Conservation (phyloP, 2,329 filamentous ascomycete genomes). For the Seiridium cupressi region DNA sequence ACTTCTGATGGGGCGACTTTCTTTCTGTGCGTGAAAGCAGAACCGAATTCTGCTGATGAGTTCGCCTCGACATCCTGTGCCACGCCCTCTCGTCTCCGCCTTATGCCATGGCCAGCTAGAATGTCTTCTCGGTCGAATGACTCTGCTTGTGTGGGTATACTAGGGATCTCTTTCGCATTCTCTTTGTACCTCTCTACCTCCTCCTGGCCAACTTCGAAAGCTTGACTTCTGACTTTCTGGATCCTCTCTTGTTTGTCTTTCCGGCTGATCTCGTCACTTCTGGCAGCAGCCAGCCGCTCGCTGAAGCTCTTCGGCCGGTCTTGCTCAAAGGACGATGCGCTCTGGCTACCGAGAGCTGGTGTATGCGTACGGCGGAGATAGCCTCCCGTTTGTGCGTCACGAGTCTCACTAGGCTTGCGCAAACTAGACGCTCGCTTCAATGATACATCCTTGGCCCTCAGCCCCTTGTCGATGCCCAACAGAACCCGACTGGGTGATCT, state of each 20-base stretch:
- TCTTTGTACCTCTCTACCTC: slow-evolving; percentile 61
- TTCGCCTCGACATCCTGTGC: slow-evolving; percentile 16
- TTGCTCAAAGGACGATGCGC: slow-evolving; percentile 20
- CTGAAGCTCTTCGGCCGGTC: slow-evolving; percentile 66
- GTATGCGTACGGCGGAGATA: slow-evolving; percentile 46
- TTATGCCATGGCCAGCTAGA: slow-evolving; percentile 33
- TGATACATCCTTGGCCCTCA: slow-evolving; percentile 78
- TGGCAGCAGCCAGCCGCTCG: slow-evolving; percentile 76
- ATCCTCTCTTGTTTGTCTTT: slow-evolving; percentile 52
- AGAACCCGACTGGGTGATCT: slow-evolving; percentile 77
- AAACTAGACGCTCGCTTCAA: slow-evolving; percentile 68
- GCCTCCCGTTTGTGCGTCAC: slow-evolving; percentile 26
- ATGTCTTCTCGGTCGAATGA: slow-evolving; percentile 66
- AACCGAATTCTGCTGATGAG: slow-evolving; percentile 10
- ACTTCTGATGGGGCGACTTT: slow-evolving; percentile 31
- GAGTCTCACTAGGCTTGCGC: slow-evolving; percentile 29
- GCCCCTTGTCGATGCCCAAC: slow-evolving; percentile 86
- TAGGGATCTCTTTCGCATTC: slow-evolving; percentile 53
- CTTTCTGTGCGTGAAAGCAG: slow-evolving; percentile 17
- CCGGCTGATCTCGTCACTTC: slow-evolving; percentile 51
- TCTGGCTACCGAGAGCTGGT: slow-evolving; percentile 25
- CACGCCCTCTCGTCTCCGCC: slow-evolving; percentile 44
- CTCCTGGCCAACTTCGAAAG: slow-evolving; percentile 55
- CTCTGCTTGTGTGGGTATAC: slow-evolving; percentile 44
- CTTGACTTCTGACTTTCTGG: slow-evolving; percentile 49